These are phyloP conservation scores for Cystobasidium ongulense DNA, from an alignment of 768 basidiomycete genomes.

Conservation along the genomic window DNA sequence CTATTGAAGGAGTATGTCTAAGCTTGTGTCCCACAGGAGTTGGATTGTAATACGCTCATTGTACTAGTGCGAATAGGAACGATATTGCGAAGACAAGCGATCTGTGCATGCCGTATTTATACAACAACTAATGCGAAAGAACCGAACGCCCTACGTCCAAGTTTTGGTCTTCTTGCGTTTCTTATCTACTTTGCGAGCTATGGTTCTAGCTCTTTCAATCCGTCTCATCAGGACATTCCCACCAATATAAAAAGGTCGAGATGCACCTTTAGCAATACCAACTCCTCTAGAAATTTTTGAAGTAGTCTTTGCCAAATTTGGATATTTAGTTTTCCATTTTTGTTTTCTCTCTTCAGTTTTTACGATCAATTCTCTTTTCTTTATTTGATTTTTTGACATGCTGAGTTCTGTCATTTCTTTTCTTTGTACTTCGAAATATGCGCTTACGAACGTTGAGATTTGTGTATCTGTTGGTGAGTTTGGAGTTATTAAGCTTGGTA, in stretches of 20 bases:
- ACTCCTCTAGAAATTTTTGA: background rate
- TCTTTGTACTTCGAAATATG: background rate
- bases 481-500: slow-evolving; percentile 5
- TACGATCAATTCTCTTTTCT: slow-evolving; percentile 1
- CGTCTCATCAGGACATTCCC: slow-evolving; percentile 1
- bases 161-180: slow-evolving; percentile 26
- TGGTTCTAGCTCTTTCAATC: slow-evolving; percentile 8
- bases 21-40: background rate
- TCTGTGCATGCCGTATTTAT: background rate
- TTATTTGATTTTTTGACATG: slow-evolving; percentile 32
- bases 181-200: slow-evolving; percentile 26
- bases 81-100: background rate
- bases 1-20: slow-evolving; percentile 32
- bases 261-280: background rate
- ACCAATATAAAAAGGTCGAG: slow-evolving; percentile 18
- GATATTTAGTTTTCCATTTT: slow-evolving; percentile 15
- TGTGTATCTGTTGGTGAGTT: slow-evolving; percentile 23
- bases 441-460: slow-evolving; percentile 17
- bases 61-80: background rate
- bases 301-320: background rate
- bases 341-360: background rate
- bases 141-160: too few species aligned
- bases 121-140: too few species aligned
- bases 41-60: background rate
- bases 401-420: background rate